These are phyloP conservation scores for Barbarea vulgaris DNA, from an alignment of 345 rosid species.

Conservation along the genomic window DNA sequence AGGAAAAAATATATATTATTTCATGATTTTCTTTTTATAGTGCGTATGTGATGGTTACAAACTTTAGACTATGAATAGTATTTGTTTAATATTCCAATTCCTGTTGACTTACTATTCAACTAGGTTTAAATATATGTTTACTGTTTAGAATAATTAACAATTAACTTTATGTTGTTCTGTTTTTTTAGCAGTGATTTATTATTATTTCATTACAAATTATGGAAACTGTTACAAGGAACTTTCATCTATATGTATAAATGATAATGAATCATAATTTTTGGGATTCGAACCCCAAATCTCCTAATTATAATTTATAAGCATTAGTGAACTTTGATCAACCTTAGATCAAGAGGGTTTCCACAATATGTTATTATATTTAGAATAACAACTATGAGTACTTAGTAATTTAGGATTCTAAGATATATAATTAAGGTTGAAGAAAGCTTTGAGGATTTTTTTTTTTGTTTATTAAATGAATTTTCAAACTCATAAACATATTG, in stretches of 20 bases:
- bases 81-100: neutral
- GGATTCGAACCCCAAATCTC: no score
- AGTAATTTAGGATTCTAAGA: neutral
- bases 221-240: no score
- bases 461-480: neutral
- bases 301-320: no score
- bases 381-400: neutral
- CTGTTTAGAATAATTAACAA: neutral
- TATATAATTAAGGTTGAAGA: neutral
- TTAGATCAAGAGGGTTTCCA: no score
- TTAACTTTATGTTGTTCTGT: no score
- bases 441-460: neutral
- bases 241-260: no score
- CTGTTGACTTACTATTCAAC: neutral
- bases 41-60: conserved; percentile 6
- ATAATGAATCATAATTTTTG: no score
- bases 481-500: neutral
- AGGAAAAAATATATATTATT: neutral
- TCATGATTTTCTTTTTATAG: neutral
- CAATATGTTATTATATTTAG: no score
- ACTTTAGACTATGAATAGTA: conserved; percentile 21
- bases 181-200: no score
- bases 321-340: no score
- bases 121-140: neutral
- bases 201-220: no score